phyloP scores from a whole-genome alignment of 2,329 filamentous ascomycete species.

The Fusarium verticillioides region DNA sequence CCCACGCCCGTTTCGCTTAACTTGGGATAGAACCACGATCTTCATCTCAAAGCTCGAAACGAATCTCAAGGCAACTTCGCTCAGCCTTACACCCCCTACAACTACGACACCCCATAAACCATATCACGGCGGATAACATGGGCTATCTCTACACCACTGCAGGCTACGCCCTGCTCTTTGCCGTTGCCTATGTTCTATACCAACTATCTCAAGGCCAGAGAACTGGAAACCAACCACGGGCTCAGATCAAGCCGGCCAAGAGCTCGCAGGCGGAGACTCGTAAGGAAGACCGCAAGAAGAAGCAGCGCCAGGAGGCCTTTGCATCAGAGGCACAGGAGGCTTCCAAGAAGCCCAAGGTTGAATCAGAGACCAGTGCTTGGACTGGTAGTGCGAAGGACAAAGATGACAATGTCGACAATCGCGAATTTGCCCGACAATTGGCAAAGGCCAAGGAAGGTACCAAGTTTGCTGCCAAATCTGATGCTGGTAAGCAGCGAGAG shows the following conservation, averaged over 20 bases:
- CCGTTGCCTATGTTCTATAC: conserved; percentile 51
- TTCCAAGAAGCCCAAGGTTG: conserved; percentile 53
- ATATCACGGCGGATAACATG: conserved; percentile 51
- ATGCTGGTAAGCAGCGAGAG: conserved; percentile 70
- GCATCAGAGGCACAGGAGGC: conserved; percentile 51
- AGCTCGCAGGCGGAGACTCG: conserved; percentile 47
- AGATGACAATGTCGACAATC: conserved; percentile 71
- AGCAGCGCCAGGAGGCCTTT: conserved; percentile 58
- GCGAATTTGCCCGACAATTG: conserved; percentile 81
- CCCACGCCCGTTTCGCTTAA: conserved; percentile 11
- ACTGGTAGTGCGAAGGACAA: conserved; percentile 47
- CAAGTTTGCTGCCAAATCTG: conserved; percentile 64
- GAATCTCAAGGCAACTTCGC: conserved; percentile 22
- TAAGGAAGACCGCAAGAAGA: conserved; percentile 58
- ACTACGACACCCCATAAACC: conserved; percentile 11
- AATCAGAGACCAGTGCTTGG: conserved; percentile 44
- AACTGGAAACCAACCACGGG: conserved; percentile 46
- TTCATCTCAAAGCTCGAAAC: conserved; percentile 16
- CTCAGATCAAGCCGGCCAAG: conserved; percentile 47
- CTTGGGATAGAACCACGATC: conserved; percentile 10
- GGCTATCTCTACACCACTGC: conserved; percentile 51
- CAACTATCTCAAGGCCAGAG: conserved; percentile 49
- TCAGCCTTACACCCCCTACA: conserved; percentile 17
- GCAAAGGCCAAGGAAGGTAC: conserved; percentile 76
- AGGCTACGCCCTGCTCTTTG: conserved; percentile 52